These are phyloP conservation scores for Clonostachys chloroleuca DNA, from an alignment of 2,329 filamentous ascomycete species.

Conservation along the genomic window DNA sequence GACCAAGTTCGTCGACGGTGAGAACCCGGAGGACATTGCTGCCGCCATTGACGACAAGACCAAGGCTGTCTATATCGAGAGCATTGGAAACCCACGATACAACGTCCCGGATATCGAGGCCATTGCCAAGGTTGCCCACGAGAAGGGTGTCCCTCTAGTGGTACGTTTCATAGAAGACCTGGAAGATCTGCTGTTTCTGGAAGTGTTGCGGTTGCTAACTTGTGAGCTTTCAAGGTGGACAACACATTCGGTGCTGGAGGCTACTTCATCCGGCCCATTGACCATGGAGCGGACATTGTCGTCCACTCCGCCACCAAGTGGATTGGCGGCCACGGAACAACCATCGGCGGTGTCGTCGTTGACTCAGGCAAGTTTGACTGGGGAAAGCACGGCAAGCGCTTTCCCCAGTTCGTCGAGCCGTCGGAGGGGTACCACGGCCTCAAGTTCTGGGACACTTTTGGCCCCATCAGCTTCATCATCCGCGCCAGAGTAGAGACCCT, in stretches of 20 bases:
- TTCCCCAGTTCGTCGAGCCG: conserved; percentile 90
- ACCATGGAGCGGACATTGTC: conserved; percentile 89
- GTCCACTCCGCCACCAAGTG: conserved; percentile 95
- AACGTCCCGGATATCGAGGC: conserved; percentile 89
- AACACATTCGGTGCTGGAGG: conserved; percentile 95
- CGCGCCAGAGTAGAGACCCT: conserved; percentile 85
- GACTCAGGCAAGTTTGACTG: conserved; percentile 93
- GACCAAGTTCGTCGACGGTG: conserved; percentile 83
- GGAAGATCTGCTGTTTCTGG: no score
- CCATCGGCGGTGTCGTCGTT: conserved; percentile 80
- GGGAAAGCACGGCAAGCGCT: conserved; percentile 77
- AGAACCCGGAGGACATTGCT: conserved; percentile 73
- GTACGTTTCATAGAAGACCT: conserved; percentile 28
- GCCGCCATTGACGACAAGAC: conserved; percentile 87
- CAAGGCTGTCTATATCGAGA: conserved; percentile 89
- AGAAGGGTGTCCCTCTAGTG: conserved; percentile 61
- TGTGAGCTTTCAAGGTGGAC: conserved; percentile 56
- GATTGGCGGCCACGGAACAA: conserved; percentile 95
- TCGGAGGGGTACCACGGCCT: conserved; percentile 87
- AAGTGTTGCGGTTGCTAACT: not conserved
- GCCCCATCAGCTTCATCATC: conserved; percentile 75
- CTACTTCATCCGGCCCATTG: conserved; percentile 81
- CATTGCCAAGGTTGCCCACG: conserved; percentile 75
- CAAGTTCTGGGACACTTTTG: conserved; percentile 93
- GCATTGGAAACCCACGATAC: conserved; percentile 89